phyloP scores from a whole-genome alignment of 805 yeast species.

The Candida hungchunana region DNA sequence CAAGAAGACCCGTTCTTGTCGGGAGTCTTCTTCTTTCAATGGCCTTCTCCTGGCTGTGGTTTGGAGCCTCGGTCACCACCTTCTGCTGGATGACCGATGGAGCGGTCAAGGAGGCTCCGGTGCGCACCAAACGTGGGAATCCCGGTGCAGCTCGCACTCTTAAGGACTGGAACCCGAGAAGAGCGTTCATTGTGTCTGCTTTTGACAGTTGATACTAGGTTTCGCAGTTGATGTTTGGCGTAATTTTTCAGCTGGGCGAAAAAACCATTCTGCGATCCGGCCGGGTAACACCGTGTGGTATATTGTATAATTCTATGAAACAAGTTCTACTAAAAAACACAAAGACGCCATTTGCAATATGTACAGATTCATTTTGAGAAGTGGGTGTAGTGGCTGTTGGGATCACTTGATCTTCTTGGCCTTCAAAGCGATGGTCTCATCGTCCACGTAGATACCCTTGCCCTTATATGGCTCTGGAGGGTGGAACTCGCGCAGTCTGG shows the following conservation, averaged over 20 bases:
- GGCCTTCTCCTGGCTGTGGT: constrained; percentile 65
- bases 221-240: neutral
- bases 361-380: neutral
- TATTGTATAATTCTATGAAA: too few relatives aligned
- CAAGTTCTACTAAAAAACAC: too few relatives aligned
- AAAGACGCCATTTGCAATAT: neutral
- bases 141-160: constrained; percentile 13
- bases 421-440: constrained; percentile 86
- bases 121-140: constrained; percentile 28
- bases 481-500: constrained; percentile 75
- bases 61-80: constrained; percentile 42
- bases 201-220: neutral
- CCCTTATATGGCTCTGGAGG: constrained; percentile 99
- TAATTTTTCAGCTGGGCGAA: constrained; percentile 3
- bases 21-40: constrained; percentile 71
- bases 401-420: constrained; percentile 85
- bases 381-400: neutral
- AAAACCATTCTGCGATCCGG: neutral
- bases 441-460: constrained; percentile 90
- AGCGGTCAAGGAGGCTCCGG: constrained; percentile 34
- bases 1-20: constrained; percentile 77
- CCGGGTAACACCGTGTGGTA: too few relatives aligned
- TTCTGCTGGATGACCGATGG: constrained; percentile 30
- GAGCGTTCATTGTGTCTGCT: constrained; percentile 9
- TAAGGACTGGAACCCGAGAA: constrained; percentile 13